Conservation (phyloP, 2,329 filamentous ascomycete species). For the Ophiocordyceps camponoti-floridani region DNA sequence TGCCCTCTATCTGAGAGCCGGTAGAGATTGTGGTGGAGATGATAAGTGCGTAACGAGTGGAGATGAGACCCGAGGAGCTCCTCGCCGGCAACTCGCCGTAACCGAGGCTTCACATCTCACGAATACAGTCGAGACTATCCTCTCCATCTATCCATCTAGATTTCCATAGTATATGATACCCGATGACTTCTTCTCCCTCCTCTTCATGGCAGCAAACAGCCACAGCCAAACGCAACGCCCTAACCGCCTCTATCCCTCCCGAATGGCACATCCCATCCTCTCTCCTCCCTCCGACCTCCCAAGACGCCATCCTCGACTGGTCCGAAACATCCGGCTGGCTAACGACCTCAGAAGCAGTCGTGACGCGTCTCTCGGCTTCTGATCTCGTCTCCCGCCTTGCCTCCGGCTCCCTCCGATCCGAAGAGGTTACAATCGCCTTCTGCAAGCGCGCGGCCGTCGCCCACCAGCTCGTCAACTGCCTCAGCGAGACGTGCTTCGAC, state of each 20-base stretch:
- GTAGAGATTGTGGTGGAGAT: too few species aligned
- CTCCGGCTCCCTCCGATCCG: constrained; percentile 16
- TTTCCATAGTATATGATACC: not conserved
- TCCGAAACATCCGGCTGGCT: constrained; percentile 42
- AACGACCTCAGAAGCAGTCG: constrained; percentile 24
- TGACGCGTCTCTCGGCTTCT: constrained; percentile 25
- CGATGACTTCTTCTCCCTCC: not conserved
- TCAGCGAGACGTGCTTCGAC: constrained; percentile 36
- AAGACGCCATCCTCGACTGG: constrained; percentile 38
- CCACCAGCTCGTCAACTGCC: constrained; percentile 37
- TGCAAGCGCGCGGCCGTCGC: constrained; percentile 35
- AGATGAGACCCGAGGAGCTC: too few species aligned
- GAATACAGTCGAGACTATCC: too few species aligned
- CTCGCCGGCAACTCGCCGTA: too few species aligned
- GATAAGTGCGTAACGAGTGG: too few species aligned
- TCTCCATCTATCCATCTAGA: too few species aligned
- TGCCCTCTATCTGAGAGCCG: too few species aligned
- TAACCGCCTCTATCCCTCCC: constrained; percentile 30
- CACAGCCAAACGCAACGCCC: constrained; percentile 22
- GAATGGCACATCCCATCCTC: constrained; percentile 37
- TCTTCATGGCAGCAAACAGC: constrained; percentile 21
- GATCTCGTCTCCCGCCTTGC: constrained; percentile 20
- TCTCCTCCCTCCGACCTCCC: constrained; percentile 31
- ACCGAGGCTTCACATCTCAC: too few species aligned
- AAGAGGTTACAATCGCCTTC: constrained; percentile 28